These are phyloP conservation scores for Helichrysum umbraculigerum DNA, from an alignment of 129 eudicot species.

Conservation along the genomic window DNA sequence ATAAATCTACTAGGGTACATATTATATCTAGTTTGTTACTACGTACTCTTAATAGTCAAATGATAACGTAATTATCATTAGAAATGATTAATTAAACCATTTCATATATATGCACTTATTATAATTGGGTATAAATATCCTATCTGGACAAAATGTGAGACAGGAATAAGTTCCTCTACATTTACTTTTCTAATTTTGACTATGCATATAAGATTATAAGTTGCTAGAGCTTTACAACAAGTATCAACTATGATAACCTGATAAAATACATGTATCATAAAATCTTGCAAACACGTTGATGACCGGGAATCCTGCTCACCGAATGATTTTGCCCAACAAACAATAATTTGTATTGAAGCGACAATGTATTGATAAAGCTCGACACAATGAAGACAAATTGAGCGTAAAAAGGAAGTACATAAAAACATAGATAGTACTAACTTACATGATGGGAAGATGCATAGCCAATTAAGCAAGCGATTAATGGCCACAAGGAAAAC, in stretches of 20 bases:
- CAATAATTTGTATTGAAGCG: no score
- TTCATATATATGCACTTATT: no score
- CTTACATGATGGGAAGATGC: no score
- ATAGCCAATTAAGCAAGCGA: not conserved
- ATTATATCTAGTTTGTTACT: not conserved
- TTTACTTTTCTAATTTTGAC: not conserved
- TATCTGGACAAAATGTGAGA: not conserved
- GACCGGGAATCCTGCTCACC: no score
- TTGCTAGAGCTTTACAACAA: not conserved
- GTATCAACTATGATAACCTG: not conserved
- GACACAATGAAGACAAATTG: no score
- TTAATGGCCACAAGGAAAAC: not conserved
- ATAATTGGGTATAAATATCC: no score
- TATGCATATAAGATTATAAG: not conserved
- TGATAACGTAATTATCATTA: not conserved
- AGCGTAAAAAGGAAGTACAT: no score
- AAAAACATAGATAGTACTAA: no score
- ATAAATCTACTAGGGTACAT: no score
- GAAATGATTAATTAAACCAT: no score
- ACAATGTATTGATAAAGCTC: no score
- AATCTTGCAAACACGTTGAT: not conserved
- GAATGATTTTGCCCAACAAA: no score
- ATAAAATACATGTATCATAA: not conserved
- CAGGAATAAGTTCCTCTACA: slow-evolving; percentile 7
- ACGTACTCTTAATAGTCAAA: not conserved